Evolutionary conservation across 768 basidiomycete genomes (phyloP), one percentile per base, ranked within the genome.

Genomic region (Plicaturopsis crispa): DNA sequence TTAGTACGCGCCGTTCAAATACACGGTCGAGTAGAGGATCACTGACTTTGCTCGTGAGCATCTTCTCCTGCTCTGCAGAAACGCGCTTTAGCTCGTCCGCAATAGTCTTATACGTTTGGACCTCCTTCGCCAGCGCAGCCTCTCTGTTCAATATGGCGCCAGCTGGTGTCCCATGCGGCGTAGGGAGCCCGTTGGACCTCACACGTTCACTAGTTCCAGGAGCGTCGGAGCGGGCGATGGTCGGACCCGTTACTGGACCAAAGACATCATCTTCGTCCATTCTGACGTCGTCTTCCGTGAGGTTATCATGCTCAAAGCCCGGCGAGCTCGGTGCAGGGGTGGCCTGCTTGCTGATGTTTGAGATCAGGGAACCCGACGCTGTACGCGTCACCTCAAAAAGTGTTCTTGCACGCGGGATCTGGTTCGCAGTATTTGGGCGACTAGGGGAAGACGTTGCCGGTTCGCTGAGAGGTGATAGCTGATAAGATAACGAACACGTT

Each of bases 341-440:
- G 7, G 72, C 71, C 17, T 60, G 70, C 44, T 67, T 68, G 55
- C 68, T 73, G 24, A 69, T 28, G 23, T 59, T 49, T 33, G 66
- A 61, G 40, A 75, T 73, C 33, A 62, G 46, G 3, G 74, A 69
- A 2, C 73, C 72, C 7, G 72, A 72, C 39, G 63, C 60, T 5
- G 72, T 72, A 24, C 67, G 58, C 19, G 52, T 57, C 24, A 63
- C 38, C 23, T 48, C 43, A 21, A 30, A 24, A 8, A 35, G 33
- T 37, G 34, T 20, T n/a, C n/a, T n/a, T n/a, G 12, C 23, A 14
- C 13, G 14, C 14, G 37, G 16, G 13, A 18, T n/a, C 37, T 8
- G 11, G 16, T 38, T 14, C 14, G 23, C 23, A 7, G 6, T 33
- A 33, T 6, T 21, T 5, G 28, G 37, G 16, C 24, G 24, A 5